Percentiles rank a stretch among this genome's conserved stretches.
phyloP scores from a whole-genome alignment of 345 rosid genomes.

The Eutrema yunnanense region DNA sequence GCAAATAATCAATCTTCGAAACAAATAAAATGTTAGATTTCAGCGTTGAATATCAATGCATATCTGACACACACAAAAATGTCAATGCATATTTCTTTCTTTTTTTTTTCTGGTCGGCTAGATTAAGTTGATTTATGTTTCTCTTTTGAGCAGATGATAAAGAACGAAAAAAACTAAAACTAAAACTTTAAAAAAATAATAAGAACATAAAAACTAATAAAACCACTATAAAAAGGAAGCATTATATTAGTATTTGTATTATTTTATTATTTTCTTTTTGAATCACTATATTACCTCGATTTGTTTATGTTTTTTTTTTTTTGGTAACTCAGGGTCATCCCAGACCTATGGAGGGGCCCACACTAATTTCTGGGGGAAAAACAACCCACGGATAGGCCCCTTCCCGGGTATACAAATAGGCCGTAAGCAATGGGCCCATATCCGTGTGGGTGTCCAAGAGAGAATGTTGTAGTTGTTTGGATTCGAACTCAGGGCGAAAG shows the following conservation, averaged over 20 bases:
- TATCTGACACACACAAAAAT: background rate
- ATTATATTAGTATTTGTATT: background rate
- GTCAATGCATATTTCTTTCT: background rate
- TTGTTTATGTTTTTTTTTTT: slow-evolving; percentile 10
- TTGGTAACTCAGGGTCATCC: no score
- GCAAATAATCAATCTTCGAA: background rate
- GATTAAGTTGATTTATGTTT: slow-evolving; percentile 12
- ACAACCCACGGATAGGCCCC: no score
- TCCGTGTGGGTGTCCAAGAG: no score
- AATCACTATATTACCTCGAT: background rate
- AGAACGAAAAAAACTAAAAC: background rate
- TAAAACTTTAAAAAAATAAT: background rate
- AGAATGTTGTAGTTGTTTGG: no score
- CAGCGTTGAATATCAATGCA: background rate
- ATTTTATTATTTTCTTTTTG: background rate
- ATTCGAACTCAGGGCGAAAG: no score
- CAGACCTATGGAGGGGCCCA: no score
- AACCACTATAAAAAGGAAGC: slow-evolving; percentile 2
- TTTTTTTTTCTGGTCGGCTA: background rate
- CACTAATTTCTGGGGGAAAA: no score
- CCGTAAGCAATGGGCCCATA: no score
- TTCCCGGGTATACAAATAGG: no score
- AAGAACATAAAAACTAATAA: background rate
- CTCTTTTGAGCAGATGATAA: background rate
- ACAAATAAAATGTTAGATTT: background rate